Evolutionary conservation across 805 yeast species (phyloP), one percentile per base, ranked within the genome.

Genomic region (Torulaspora delbrueckii): DNA sequence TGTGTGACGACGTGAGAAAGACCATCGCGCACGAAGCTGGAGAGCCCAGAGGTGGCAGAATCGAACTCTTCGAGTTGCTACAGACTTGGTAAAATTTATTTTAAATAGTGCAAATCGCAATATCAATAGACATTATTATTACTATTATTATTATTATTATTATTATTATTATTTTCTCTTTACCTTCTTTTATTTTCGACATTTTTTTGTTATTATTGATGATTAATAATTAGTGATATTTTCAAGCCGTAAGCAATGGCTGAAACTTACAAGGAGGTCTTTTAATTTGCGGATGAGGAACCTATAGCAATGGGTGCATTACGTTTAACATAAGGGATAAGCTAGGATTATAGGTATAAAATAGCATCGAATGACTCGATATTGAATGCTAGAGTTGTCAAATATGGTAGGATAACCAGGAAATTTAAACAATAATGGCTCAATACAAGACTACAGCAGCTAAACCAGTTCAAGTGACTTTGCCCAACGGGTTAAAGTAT

Each of bases 401-500:
- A 3, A 4, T 3, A 19, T 16, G 2, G 22, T 4, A 19, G 22
- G 22, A 19, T 19, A 19, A 4, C 14, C 6, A 8, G 5, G 14
- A 10, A 3, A 13, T 14, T 1, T 13, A n/a, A n/a, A 19, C 13
- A 18, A 37, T 32, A 26, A 42, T 53, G 40, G 40, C 57, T 39
- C 18, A 24, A 13, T 43, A 37, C 34, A 31, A 46, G 16, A 41
- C 45, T 7, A 43, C 31, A 12, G 34, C 47, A 13, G 67, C 69
- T 10, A 52, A 57, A 37, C 45, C 75, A 3, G 70, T 72, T 8
- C 68, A 68, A 27, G 66, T 83, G 52, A 75, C 74, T 7, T 69
- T 81, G 49, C 89, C 90, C 51, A 82, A 80, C 53, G 90, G 90
- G 23, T 54, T 69, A 26, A 69, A 73, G 28, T 84, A 83, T 61